These are phyloP conservation scores for Arabis hirsuta DNA, from an alignment of 345 rosid species.

Conservation along the genomic window DNA sequence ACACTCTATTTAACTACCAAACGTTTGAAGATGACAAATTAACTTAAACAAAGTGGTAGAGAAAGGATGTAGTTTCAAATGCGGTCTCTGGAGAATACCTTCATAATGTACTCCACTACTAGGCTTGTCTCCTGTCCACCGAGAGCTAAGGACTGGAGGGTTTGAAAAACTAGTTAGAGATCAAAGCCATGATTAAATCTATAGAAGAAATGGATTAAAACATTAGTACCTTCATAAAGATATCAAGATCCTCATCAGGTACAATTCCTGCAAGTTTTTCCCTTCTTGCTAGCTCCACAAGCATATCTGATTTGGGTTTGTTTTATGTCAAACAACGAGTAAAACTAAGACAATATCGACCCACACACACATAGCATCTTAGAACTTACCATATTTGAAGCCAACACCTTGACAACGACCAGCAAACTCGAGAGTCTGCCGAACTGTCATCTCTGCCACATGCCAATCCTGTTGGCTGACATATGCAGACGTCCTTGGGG, in stretches of 20 bases:
- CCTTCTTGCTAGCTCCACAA: conserved; percentile 87
- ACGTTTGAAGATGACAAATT: not conserved
- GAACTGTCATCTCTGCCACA: conserved; percentile 94
- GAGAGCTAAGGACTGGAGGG: conserved; percentile 76
- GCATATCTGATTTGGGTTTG: conserved; percentile 69
- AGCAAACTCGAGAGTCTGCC: conserved; percentile 87
- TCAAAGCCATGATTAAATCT: not conserved
- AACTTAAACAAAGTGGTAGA: no score
- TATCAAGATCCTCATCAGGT: conserved; percentile 99
- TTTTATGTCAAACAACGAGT: conserved; percentile 28
- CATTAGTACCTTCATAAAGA: conserved; percentile 85
- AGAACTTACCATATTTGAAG: conserved; percentile 78
- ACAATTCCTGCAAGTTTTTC: conserved; percentile 91
- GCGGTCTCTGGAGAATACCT: conserved; percentile 60
- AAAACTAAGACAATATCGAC: conserved; percentile 14
- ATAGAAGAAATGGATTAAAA: conserved; percentile 7
- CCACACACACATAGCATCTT: conserved; percentile 12
- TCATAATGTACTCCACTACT: conserved; percentile 88
- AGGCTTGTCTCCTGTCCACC: conserved; percentile 88
- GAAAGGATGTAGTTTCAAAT: not conserved
- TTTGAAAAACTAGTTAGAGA: not conserved
- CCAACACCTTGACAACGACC: conserved; percentile 98
- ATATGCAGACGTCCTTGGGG: conserved; percentile 91
- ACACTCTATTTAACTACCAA: not conserved
- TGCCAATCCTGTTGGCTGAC: conserved; percentile 96